Base-by-base conservation (phyloP, 371 early-diverging fungal species). In the Mucor lusitanicus region DNA sequence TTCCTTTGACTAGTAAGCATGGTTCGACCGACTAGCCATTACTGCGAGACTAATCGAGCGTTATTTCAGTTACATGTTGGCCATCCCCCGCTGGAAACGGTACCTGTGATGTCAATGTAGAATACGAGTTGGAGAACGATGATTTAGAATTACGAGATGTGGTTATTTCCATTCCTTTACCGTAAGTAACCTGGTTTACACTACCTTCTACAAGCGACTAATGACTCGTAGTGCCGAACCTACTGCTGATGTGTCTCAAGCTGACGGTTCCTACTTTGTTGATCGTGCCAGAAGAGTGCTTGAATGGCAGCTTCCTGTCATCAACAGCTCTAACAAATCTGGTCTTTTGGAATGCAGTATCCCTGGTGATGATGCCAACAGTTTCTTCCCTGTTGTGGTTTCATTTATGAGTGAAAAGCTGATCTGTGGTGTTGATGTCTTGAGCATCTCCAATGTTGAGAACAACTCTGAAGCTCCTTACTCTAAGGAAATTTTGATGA, bases 71-170 rank as follows among this genome's bases (percentile, higher is more conserved):
- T 77, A 97, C 92, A 78, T 97, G 97, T 86, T 98, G 99, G 99
- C 97, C 98, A 17, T 92, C 96, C 32, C 95, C 95, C 30, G 84
- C 91, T 30, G 96, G 91, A 55, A 88, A 87, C 70, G 97, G 97
- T 2, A 81, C 88, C 2, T 89, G 91, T 60, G 97, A 96, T 74
- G 96, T 97, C 21, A 97, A 92, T 73, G 91, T 97, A 58, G 99
- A 98, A 77, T 98, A 96, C 70, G 96, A 96, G 74, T 84, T 97
- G 63, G 92, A 88, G 72, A 82, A 84, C 56, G 79, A 86, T 40
- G 81, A 85, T 33, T 85, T 96, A 62, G 92, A 87, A 69, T 84
- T 98, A n/a, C 87, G 88, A 30, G 92, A 95, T 56, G 97, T 98
- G 27, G 78, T 88, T 5, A 91, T 98, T 60, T 82, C 89, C 30